These are phyloP conservation scores for Jaenimonas drosophilae DNA, from an alignment of 208 protist species.

Conservation along the genomic window DNA sequence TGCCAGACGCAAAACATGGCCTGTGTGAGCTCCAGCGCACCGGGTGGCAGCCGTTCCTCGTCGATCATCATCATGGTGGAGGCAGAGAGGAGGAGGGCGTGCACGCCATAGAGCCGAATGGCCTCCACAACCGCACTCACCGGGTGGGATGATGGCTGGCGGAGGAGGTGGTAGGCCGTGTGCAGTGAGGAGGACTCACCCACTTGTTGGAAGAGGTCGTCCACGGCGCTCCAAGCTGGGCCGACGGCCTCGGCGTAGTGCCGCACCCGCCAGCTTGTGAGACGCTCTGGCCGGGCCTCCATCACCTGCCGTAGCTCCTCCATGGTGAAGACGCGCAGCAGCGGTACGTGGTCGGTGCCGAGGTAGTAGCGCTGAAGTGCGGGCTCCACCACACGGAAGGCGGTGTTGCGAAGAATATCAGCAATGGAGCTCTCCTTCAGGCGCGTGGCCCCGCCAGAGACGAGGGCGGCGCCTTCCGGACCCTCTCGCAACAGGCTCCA, in stretches of 20 bases:
- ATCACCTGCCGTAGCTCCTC: conserved; percentile 4
- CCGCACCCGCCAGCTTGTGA: conserved; percentile 4
- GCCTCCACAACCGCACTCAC: conserved; percentile 45
- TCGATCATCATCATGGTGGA: neutral
- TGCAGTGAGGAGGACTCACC: conserved; percentile 16
- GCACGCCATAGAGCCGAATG: conserved; percentile 50
- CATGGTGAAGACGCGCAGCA: neutral
- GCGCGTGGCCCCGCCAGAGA: neutral
- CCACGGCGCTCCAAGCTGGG: conserved; percentile 1
- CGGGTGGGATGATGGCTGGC: conserved; percentile 23
- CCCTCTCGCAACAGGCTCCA: conserved; percentile 34
- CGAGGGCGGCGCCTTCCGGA: neutral
- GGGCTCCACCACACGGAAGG: conserved; percentile 71
- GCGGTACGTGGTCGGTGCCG: neutral
- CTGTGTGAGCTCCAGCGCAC: too few relatives aligned
- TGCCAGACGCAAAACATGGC: too few relatives aligned
- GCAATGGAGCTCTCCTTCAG: conserved; percentile 7
- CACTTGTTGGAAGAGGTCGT: conserved; percentile 3
- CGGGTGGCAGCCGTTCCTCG: too few relatives aligned
- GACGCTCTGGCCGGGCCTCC: conserved; percentile 13
- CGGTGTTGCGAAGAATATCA: conserved; percentile 41
- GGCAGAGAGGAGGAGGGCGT: conserved; percentile 19
- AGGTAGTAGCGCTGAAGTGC: conserved; percentile 46
- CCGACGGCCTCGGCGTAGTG: conserved; percentile 8
- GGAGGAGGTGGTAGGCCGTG: conserved; percentile 48